Base-by-base conservation (phyloP, 441 rosid species). In the Adansonia madagascariensis region DNA sequence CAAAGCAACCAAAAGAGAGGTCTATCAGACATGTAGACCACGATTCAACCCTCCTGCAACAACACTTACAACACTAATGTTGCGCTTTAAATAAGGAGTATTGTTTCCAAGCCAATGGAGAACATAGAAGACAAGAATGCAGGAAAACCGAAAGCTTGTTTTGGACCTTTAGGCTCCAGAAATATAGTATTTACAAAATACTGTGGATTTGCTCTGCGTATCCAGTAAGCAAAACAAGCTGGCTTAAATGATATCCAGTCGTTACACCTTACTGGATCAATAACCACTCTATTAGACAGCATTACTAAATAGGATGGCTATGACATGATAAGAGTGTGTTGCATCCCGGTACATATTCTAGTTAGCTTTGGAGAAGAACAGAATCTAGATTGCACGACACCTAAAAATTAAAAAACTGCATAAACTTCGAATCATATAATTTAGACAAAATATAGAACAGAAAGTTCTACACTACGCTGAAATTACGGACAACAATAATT, bases 81-180 rank as follows among this genome's bases (percentile, higher is more conserved):
- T 91, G 44, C 91, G 87, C 74, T 79, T 85, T 2, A 88, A 49
- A 75, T 89, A 93, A 65, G 89, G 79, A 55, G 84, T 79, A 75
- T 92, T 11, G 83, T 78, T 77, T 93, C 92, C 3, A 93, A 86
- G 6, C 99, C 99, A 73, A 93, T 88, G 82, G 87, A 84, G 87
- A 95, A 95, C 96, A 92, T 91, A 75, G 92, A 89, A 53, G 35
- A 31, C 35, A 31, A 31, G 35, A 31, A 31, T 31, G 35, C 35
- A 31, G 35, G 35, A 31, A 31, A 31, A 2, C 35, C 35, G 35
- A 31, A 31, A 31, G 35, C 35, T 31, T 31, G 4, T 31, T 31
- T 31, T 31, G 35, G 35, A 31, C 82, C 31, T 82, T 79, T 12
- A 79, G 85, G 57, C 18, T 52, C 14, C 27, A 39, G 18, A 35